These are phyloP conservation scores for Eleusine coracana DNA, from an alignment of 176 grass and related monocot species.

Conservation along the genomic window DNA sequence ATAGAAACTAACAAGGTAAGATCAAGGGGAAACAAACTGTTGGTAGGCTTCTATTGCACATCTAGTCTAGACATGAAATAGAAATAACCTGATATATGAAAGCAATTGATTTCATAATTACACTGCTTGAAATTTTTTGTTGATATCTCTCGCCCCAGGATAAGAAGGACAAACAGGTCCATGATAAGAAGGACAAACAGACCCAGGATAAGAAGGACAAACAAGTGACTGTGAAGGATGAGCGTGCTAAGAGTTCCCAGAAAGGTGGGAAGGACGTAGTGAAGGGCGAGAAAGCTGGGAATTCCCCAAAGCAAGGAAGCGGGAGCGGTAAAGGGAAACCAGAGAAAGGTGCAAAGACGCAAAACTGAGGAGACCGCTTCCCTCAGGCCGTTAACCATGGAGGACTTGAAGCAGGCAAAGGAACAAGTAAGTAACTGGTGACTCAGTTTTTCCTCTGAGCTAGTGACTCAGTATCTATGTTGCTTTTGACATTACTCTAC, in stretches of 20 bases:
- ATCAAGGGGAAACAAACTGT: not conserved
- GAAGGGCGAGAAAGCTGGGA: not conserved
- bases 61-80: not conserved
- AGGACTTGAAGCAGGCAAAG: slow-evolving; percentile 83
- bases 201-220: not conserved
- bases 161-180: slow-evolving; percentile 35
- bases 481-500: not conserved
- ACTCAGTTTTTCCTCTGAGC: not conserved
- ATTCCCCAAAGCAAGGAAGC: not conserved
- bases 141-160: slow-evolving; percentile 33
- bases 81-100: not conserved
- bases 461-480: not conserved
- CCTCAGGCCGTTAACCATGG: slow-evolving; percentile 84
- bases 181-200: no score
- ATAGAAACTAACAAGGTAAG: slow-evolving; percentile 59
- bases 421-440: slow-evolving; percentile 57
- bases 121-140: not conserved
- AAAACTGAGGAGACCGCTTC: slow-evolving; percentile 19
- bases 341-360: not conserved
- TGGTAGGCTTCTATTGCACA: not conserved
- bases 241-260: slow-evolving; percentile 9
- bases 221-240: not conserved
- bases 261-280: not conserved
- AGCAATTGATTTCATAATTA: not conserved
- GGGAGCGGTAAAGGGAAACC: slow-evolving; percentile 9